Conservation (phyloP, 2,329 filamentous ascomycete genomes). For the Ascosphaera aggregata region DNA sequence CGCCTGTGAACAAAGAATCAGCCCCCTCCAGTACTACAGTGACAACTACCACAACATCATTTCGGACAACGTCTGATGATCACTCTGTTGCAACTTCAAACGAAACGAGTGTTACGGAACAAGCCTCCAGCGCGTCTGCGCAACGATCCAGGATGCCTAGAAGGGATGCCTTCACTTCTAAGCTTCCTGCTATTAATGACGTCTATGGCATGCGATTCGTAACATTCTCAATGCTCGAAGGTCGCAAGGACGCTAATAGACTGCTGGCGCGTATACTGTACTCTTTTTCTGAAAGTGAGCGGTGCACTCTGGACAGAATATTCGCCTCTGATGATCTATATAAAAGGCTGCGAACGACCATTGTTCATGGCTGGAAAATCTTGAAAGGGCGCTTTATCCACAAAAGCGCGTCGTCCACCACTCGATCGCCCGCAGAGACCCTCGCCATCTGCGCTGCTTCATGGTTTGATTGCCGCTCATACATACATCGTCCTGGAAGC, state of each 20-base stretch:
- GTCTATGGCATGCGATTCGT: neutral
- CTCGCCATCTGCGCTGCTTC: neutral
- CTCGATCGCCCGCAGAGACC: too few relatives aligned
- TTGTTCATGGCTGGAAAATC: neutral
- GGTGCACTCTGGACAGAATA: neutral
- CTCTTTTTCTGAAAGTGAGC: neutral
- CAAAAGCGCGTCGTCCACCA: too few relatives aligned
- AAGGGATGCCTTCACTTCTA: neutral
- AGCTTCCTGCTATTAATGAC: neutral
- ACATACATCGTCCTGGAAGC: neutral
- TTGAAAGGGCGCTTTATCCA: too few relatives aligned
- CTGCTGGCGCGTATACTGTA: neutral
- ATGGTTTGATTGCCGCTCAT: neutral
- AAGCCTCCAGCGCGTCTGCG: neutral
- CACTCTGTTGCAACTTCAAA: neutral
- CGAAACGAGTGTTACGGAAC: neutral
- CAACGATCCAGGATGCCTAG: neutral
- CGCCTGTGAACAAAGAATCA: constrained; percentile 1
- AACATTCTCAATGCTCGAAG: neutral
- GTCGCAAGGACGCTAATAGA: neutral
- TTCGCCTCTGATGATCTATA: neutral
- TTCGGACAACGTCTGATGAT: neutral
- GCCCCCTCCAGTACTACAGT: neutral
- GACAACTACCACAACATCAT: neutral
- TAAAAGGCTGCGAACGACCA: too few relatives aligned